phyloP scores from a whole-genome alignment of 108 stramenopile species.

The Nannochloropsis granulata region DNA sequence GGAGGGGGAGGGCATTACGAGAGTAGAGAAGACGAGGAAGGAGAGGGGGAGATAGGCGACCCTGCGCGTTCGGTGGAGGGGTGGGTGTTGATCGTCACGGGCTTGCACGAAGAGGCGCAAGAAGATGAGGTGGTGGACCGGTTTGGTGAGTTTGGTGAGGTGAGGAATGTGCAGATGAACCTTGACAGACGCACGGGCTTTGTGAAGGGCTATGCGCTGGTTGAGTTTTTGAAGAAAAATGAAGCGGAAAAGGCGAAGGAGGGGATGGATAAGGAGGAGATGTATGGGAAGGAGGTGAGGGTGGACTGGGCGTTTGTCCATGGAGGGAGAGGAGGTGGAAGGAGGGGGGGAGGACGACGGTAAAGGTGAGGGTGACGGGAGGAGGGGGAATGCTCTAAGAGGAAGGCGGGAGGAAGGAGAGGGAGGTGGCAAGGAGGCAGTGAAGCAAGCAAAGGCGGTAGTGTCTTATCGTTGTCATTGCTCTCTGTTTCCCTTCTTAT shows the following conservation, averaged over 20 bases:
- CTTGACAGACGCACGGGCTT: constrained; percentile 37
- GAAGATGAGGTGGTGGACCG: constrained; percentile 35
- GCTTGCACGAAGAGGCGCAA: constrained; percentile 33
- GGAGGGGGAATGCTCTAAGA: too few relatives aligned
- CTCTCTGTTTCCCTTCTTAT: too few relatives aligned
- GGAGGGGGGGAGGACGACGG: neutral
- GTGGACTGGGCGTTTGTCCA: constrained; percentile 15
- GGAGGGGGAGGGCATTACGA: neutral
- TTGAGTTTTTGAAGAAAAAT: constrained; percentile 28
- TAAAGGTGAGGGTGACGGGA: neutral
- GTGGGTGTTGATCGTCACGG: constrained; percentile 19
- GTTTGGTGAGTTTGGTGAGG: constrained; percentile 33
- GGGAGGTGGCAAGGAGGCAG: too few relatives aligned
- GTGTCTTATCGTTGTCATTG: too few relatives aligned
- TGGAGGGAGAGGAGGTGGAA: neutral
- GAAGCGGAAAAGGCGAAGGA: constrained; percentile 30
- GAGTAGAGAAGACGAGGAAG: neutral
- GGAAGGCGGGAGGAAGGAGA: too few relatives aligned
- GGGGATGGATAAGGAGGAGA: constrained; percentile 28
- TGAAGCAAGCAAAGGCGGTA: too few relatives aligned
- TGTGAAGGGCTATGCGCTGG: constrained; percentile 38
- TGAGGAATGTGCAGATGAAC: constrained; percentile 38
- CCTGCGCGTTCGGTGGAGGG: constrained; percentile 5
- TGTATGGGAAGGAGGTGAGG: constrained; percentile 20
- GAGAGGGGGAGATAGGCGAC: neutral